Conservation (phyloP, 345 rosid genomes). For the Eucalyptus marginata region DNA sequence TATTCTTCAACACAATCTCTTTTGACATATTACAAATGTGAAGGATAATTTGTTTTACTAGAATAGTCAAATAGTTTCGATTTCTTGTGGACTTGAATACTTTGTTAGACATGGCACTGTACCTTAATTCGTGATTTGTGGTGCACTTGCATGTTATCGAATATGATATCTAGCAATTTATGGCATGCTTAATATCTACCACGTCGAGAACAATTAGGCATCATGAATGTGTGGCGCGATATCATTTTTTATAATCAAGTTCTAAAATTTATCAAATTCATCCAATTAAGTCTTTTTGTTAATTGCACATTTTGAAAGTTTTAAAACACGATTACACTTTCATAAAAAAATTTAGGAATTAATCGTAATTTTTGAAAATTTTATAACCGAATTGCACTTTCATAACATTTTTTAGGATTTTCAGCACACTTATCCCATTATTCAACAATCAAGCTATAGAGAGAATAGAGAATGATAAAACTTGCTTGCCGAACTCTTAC, state of each 20-base stretch:
- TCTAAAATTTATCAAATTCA: too few relatives aligned
- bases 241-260: too few relatives aligned
- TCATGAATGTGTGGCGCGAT: background rate
- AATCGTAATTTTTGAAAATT: background rate
- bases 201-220: background rate
- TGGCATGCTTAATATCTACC: background rate
- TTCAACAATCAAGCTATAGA: too few relatives aligned
- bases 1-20: background rate
- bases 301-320: too few relatives aligned
- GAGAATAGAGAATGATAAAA: too few relatives aligned
- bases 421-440: background rate
- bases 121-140: background rate
- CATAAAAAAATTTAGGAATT: background rate
- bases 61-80: background rate
- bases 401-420: background rate
- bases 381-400: background rate
- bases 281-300: fast-evolving
- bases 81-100: background rate
- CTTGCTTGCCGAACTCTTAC: too few relatives aligned
- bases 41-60: background rate
- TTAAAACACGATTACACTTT: fast-evolving
- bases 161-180: background rate
- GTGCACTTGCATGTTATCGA: background rate
- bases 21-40: background rate
- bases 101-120: background rate